A percentile compares a stretch with the other conserved stretches of the same genome.
Conservation (phyloP, 192 early-diverging fungal species). For the Cladochytrium replicatum region DNA sequence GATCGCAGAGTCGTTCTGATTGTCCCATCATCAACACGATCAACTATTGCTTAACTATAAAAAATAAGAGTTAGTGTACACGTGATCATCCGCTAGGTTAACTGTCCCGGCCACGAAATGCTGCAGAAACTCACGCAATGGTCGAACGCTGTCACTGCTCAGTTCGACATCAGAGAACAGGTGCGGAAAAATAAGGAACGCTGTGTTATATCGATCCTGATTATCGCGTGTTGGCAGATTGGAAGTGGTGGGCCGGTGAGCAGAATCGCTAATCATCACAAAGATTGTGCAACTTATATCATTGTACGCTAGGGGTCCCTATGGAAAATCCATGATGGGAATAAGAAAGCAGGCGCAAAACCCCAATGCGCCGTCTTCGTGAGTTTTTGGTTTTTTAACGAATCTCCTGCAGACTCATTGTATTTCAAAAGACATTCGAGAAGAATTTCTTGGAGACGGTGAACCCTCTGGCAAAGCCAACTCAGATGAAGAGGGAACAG, state of each 20-base stretch:
- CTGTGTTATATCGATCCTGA: background rate
- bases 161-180: background rate
- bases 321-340: conserved; percentile 1
- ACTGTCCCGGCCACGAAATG: no score
- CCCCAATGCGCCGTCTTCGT: background rate
- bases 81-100: no score
- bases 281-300: no score
- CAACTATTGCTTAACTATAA: no score
- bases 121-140: background rate
- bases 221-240: no score
- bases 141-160: background rate
- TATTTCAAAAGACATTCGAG: background rate
- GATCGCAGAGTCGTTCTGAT: no score
- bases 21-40: no score
- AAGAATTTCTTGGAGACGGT: background rate
- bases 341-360: background rate
- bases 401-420: background rate
- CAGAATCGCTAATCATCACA: no score
- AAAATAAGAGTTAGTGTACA: no score
- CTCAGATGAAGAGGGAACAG: background rate
- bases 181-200: background rate
- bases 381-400: no score
- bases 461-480: background rate
- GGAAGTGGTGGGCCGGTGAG: background rate
- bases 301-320: background rate